Conservation (phyloP, 2,329 filamentous ascomycete genomes). For the Fusarium devonianum region DNA sequence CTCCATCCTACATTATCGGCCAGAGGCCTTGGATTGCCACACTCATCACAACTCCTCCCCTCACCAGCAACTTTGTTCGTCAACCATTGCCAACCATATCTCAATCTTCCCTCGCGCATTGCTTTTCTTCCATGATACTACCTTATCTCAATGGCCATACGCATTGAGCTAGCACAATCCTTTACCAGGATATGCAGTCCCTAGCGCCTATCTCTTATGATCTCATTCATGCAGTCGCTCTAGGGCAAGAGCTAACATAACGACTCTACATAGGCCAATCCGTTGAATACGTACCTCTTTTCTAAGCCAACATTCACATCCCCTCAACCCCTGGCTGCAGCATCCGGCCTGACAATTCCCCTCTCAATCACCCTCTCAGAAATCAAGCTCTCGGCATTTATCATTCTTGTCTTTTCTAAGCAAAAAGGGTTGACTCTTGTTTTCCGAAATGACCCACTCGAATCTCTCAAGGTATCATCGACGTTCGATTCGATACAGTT, state of each 20-base stretch:
- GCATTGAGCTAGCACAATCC: conserved; percentile 14
- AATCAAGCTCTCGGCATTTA: conserved; percentile 94
- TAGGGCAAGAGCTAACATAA: conserved; percentile 54
- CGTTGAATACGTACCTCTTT: conserved; percentile 91
- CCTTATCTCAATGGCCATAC: conserved; percentile 23
- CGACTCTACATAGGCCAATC: conserved; percentile 79
- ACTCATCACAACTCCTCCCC: conserved; percentile 2
- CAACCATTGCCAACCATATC: conserved; percentile 8
- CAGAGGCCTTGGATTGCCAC: not conserved
- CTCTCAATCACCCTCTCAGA: conserved; percentile 95
- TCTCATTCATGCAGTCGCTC: conserved; percentile 31
- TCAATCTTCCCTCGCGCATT: conserved; percentile 8
- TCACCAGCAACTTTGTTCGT: conserved; percentile 5
- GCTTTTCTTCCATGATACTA: conserved; percentile 14
- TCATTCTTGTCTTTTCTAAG: conserved; percentile 96
- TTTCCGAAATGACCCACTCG: conserved; percentile 96
- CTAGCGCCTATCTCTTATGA: conserved; percentile 20
- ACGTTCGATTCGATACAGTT: conserved; percentile 99
- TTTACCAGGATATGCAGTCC: conserved; percentile 10
- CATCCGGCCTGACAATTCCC: conserved; percentile 94
- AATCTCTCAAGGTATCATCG: conserved; percentile 97
- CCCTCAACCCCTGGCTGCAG: conserved; percentile 87
- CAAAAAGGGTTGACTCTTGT: conserved; percentile 97
- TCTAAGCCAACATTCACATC: conserved; percentile 93
- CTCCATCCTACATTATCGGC: not conserved